These are phyloP conservation scores for Exophiala mesophila DNA, from an alignment of 2,329 filamentous ascomycete species.

Conservation along the genomic window DNA sequence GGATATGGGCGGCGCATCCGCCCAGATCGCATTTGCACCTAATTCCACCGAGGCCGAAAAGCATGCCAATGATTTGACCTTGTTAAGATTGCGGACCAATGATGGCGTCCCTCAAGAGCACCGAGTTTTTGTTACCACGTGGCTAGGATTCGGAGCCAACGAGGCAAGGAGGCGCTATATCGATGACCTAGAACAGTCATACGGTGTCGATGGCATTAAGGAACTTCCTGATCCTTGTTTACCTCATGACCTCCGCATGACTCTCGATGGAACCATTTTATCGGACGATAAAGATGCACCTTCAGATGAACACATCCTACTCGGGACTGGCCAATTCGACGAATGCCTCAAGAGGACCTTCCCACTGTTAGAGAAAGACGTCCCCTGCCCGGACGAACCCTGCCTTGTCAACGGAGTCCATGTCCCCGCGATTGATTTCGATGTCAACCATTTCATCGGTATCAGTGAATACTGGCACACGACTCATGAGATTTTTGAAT, in stretches of 20 bases:
- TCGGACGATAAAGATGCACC: slow-evolving; percentile 33
- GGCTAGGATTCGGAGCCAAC: slow-evolving; percentile 96
- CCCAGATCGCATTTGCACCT: slow-evolving; percentile 95
- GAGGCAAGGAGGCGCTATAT: slow-evolving; percentile 83
- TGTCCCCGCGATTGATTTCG: slow-evolving; percentile 92
- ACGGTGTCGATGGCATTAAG: slow-evolving; percentile 50
- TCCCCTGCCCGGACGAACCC: slow-evolving; percentile 73
- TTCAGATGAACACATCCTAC: slow-evolving; percentile 44
- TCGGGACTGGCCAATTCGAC: slow-evolving; percentile 82
- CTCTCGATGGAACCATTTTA: slow-evolving; percentile 60
- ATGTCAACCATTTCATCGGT: slow-evolving; percentile 94
- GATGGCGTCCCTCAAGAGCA: slow-evolving; percentile 75
- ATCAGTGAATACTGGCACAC: slow-evolving; percentile 99
- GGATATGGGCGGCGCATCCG: slow-evolving; percentile 96
- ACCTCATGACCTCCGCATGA: slow-evolving; percentile 69
- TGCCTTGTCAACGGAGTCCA: slow-evolving; percentile 89
- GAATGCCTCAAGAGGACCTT: slow-evolving; percentile 78
- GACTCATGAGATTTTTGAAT: slow-evolving; percentile 86
- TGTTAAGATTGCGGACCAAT: slow-evolving; percentile 77
- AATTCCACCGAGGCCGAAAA: slow-evolving; percentile 85
- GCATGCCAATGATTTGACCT: slow-evolving; percentile 81
- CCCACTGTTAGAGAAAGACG: slow-evolving; percentile 84
- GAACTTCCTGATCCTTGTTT: slow-evolving; percentile 90
- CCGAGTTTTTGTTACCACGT: slow-evolving; percentile 89
- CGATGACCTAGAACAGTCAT: slow-evolving; percentile 65